These are phyloP conservation scores for Pseudonitzschia pungens DNA, from an alignment of 108 stramenopile genomes.

Conservation along the genomic window DNA sequence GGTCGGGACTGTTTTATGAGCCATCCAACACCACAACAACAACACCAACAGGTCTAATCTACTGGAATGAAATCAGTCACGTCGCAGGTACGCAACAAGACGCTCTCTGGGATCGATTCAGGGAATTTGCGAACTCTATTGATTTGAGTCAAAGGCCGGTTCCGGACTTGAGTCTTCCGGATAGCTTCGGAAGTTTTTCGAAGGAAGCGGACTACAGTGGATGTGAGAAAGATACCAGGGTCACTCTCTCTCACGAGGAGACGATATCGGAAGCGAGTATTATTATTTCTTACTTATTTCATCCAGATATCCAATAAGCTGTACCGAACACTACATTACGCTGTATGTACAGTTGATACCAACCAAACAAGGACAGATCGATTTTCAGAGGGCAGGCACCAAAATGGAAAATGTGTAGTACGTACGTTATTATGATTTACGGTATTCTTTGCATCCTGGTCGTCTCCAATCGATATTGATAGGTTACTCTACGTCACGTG, in stretches of 20 bases:
- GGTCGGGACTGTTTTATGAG: neutral
- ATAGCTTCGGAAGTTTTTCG: neutral
- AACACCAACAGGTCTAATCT: neutral
- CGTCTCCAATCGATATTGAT: constrained; percentile 6
- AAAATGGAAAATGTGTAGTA: neutral
- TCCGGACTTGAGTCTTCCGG: neutral
- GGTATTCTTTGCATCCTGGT: neutral
- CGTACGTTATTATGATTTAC: neutral
- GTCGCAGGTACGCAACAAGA: neutral
- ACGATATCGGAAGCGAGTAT: neutral
- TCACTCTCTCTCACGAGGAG: neutral
- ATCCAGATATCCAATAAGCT: neutral
- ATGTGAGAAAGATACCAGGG: neutral
- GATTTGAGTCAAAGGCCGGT: neutral
- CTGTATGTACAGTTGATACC: neutral
- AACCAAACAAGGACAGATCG: neutral
- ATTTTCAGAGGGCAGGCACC: neutral
- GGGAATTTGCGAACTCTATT: neutral
- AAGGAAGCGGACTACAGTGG: neutral
- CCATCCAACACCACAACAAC: neutral
- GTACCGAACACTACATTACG: neutral
- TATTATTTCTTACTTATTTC: no score
- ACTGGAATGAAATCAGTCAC: neutral
- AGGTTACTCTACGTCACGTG: constrained; percentile 5
- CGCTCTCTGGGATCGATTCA: neutral